Percentiles rank a stretch among this genome's conserved stretches.
Evolutionary conservation across 768 basidiomycete species (phyloP).

Genomic region (Amanita pallidorosea): DNA sequence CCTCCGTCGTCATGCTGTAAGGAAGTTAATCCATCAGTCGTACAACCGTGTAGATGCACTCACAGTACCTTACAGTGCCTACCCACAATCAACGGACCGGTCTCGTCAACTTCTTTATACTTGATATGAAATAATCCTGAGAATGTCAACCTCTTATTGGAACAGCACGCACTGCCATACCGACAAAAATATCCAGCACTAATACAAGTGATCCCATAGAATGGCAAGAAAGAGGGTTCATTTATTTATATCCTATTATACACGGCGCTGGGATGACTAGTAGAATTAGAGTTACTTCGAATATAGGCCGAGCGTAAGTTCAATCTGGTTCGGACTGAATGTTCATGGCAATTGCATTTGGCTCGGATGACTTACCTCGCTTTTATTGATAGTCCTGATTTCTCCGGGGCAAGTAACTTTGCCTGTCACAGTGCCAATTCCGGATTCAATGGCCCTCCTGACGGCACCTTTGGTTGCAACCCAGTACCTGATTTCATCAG

Average conservation of each 20-base stretch:
- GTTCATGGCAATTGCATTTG: background rate
- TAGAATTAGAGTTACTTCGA: slow-evolving; percentile 14
- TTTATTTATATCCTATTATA: slow-evolving; percentile 4
- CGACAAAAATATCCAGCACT: background rate
- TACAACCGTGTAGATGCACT: background rate
- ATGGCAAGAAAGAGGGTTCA: slow-evolving; percentile 1
- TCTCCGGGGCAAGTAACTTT: slow-evolving; percentile 63
- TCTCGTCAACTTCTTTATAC: background rate
- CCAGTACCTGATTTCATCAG: slow-evolving; percentile 79
- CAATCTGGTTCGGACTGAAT: slow-evolving; percentile 23
- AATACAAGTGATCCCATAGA: background rate
- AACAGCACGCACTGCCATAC: background rate
- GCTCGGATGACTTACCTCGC: slow-evolving; percentile 43
- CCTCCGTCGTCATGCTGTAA: background rate
- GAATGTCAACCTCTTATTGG: background rate
- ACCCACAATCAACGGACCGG: background rate
- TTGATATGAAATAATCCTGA: background rate
- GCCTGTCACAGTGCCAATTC: slow-evolving; percentile 49
- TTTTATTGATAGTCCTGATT: slow-evolving; percentile 57
- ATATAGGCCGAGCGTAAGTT: slow-evolving; percentile 28
- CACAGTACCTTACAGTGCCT: background rate
- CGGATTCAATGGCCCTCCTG: slow-evolving; percentile 49
- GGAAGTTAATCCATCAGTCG: background rate
- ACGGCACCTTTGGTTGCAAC: slow-evolving; percentile 49
- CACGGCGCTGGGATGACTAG: background rate